Conservation (phyloP, 1,284 basidiomycete species). For the Cutaneotrichosporon cyanovorans region DNA sequence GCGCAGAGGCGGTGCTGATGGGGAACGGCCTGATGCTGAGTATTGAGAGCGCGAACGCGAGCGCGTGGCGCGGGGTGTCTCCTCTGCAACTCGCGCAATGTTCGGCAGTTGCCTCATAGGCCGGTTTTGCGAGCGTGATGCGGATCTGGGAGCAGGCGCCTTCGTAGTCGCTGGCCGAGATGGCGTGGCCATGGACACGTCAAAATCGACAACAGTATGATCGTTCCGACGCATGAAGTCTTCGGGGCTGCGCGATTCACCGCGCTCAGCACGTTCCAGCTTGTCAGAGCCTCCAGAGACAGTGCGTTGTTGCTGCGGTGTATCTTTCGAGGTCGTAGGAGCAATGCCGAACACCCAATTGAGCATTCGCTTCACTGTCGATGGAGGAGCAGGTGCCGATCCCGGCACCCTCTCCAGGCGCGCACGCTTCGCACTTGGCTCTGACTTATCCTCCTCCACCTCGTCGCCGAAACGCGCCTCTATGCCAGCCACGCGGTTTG, state of each 20-base stretch:
- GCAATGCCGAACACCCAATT: conserved; percentile 5
- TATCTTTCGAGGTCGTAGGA: too few relatives aligned
- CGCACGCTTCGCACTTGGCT: neutral
- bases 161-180: conserved; percentile 1
- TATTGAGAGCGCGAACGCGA: neutral
- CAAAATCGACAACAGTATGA: conserved; percentile 6
- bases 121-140: too few relatives aligned
- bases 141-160: too few relatives aligned
- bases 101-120: neutral
- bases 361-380: conserved; percentile 9
- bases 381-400: conserved; percentile 1
- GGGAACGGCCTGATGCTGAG: neutral
- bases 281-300: too few relatives aligned
- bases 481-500: conserved; percentile 5
- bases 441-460: neutral
- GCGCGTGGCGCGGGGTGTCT: neutral
- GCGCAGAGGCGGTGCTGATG: neutral
- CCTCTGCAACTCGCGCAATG: neutral
- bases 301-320: too few relatives aligned
- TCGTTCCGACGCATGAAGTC: conserved; percentile 4
- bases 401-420: neutral
- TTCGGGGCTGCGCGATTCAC: too few relatives aligned
- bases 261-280: too few relatives aligned
- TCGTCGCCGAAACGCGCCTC: neutral
- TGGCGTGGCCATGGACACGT: conserved; percentile 12